These are phyloP conservation scores for Daldinia eschscholtzii DNA, from an alignment of 2,329 filamentous ascomycete genomes.

Conservation along the genomic window DNA sequence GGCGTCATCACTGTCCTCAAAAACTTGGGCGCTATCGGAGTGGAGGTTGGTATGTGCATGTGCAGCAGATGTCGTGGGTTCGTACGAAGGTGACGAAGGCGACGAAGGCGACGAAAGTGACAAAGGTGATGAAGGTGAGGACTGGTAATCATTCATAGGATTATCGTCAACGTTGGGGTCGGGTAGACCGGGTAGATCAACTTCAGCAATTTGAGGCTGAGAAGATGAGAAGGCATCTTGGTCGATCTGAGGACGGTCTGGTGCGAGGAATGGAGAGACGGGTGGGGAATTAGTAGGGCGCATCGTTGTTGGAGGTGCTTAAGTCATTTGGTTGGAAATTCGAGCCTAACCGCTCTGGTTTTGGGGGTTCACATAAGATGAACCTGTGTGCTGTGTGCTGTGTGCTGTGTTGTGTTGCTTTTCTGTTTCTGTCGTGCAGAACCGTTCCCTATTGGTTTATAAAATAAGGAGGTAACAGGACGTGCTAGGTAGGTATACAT, in stretches of 20 bases:
- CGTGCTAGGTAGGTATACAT: slow-evolving; percentile 10
- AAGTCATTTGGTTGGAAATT: slow-evolving; percentile 41
- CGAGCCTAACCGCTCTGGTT: slow-evolving; percentile 41
- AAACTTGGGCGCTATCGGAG: slow-evolving; percentile 28
- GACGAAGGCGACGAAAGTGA: not conserved
- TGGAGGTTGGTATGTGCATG: slow-evolving; percentile 32
- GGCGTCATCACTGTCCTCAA: slow-evolving; percentile 35
- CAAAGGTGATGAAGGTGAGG: not conserved
- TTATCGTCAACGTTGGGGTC: slow-evolving; percentile 29
- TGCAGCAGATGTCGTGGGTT: slow-evolving; percentile 18
- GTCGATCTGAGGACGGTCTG: slow-evolving; percentile 44
- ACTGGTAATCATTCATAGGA: slow-evolving; percentile 37
- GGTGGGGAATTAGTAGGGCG: slow-evolving; percentile 45
- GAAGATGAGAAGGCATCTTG: slow-evolving; percentile 41
- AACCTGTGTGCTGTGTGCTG: not conserved
- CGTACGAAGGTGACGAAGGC: slow-evolving; percentile 3
- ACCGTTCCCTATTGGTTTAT: slow-evolving; percentile 31
- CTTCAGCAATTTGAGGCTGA: slow-evolving; percentile 38
- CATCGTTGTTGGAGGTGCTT: slow-evolving; percentile 41
- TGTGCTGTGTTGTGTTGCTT: slow-evolving; percentile 26
- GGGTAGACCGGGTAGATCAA: slow-evolving; percentile 29
- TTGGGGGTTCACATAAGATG: slow-evolving; percentile 27
- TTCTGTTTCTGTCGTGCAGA: slow-evolving; percentile 32
- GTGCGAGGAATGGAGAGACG: slow-evolving; percentile 44
- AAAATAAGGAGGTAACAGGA: slow-evolving; percentile 23